Conservation (phyloP, 805 yeast species). For the Phaffomyces opuntiae region DNA sequence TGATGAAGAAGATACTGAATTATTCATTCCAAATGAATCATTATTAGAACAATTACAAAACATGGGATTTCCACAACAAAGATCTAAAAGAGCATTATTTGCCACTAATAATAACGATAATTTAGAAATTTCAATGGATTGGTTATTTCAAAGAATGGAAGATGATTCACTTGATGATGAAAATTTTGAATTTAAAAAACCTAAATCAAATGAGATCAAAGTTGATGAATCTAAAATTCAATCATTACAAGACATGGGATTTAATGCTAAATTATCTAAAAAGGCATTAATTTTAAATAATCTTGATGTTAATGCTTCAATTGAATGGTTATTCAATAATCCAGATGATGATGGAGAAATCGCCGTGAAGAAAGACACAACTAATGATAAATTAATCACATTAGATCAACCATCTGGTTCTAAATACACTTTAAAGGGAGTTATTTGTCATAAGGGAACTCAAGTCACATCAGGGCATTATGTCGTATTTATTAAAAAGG, state of each 20-base stretch:
- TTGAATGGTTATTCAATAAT: conserved; percentile 84
- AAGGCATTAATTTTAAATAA: conserved; percentile 61
- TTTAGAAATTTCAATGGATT: conserved; percentile 75
- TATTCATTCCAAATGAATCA: conserved; percentile 49
- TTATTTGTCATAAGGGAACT: conserved; percentile 79
- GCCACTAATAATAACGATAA: conserved; percentile 56
- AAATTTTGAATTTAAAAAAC: conserved; percentile 7
- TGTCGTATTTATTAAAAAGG: conserved; percentile 55
- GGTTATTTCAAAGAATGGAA: conserved; percentile 87
- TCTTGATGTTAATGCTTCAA: conserved; percentile 65
- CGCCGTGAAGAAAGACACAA: conserved; percentile 14
- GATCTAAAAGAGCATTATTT: conserved; percentile 61
- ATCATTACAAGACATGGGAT: conserved; percentile 70
- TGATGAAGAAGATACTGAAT: conserved; percentile 18
- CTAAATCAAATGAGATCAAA: not conserved
- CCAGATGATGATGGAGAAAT: conserved; percentile 71
- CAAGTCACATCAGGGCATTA: conserved; percentile 88
- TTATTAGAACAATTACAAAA: conserved; percentile 49
- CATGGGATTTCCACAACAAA: conserved; percentile 83
- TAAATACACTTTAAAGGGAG: conserved; percentile 47
- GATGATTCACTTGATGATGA: conserved; percentile 66
- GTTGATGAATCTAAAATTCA: conserved; percentile 36
- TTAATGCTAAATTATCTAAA: conserved; percentile 52
- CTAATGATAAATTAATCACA: conserved; percentile 8
- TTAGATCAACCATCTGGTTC: conserved; percentile 9